Evolutionary conservation across 129 eudicot species (phyloP).

Genomic region (Helichrysum umbraculigerum): DNA sequence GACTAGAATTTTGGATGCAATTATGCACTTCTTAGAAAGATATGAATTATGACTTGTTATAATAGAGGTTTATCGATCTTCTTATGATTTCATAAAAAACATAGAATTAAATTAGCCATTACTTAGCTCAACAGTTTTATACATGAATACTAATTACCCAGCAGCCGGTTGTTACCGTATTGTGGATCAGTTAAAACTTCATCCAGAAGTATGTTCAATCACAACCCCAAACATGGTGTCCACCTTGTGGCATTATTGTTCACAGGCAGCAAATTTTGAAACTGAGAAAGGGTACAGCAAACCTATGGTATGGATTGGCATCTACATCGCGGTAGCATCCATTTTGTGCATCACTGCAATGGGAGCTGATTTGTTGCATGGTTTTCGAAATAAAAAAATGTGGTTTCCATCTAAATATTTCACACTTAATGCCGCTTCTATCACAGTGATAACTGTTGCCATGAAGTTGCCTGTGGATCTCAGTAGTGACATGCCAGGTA

Average conservation of each 20-base stretch:
- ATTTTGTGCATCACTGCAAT: background rate
- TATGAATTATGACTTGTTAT: too few species aligned
- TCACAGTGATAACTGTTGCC: background rate
- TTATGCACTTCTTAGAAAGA: too few species aligned
- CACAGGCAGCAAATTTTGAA: background rate
- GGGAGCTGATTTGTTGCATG: slow-evolving; percentile 5
- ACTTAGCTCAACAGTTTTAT: too few species aligned
- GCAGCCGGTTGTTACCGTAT: background rate
- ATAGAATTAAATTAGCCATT: background rate
- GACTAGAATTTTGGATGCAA: too few species aligned
- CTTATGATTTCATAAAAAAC: background rate
- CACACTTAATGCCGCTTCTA: too few species aligned
- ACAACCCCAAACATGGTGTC: too few species aligned
- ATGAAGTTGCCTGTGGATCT: background rate
- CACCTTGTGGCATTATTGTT: too few species aligned
- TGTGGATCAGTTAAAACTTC: too few species aligned
- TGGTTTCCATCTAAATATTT: too few species aligned
- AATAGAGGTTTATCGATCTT: background rate
- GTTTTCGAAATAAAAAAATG: background rate
- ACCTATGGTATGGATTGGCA: background rate
- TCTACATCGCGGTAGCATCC: slow-evolving; percentile 1
- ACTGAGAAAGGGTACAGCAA: background rate
- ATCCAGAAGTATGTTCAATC: too few species aligned
- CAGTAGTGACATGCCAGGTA: background rate
- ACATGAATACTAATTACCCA: background rate